Conservation (phyloP, 2,329 filamentous ascomycete genomes). For the Fusarium devonianum region DNA sequence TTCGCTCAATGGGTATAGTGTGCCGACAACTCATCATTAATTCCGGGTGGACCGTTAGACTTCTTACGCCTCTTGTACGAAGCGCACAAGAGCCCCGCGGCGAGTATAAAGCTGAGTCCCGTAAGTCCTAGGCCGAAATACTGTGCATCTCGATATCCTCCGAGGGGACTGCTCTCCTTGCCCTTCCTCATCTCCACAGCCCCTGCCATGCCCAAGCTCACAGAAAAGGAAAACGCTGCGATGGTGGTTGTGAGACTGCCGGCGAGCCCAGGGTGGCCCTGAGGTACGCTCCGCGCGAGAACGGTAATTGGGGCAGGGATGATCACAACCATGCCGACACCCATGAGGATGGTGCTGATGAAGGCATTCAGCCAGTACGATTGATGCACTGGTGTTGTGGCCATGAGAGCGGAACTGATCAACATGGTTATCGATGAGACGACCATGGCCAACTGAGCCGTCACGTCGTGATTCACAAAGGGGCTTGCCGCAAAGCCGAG, state of each 20-base stretch:
- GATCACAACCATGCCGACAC: conserved; percentile 35
- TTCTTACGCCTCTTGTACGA: conserved; percentile 25
- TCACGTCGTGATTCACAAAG: conserved; percentile 26
- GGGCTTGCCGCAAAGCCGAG: conserved; percentile 28
- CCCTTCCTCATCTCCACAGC: conserved; percentile 31
- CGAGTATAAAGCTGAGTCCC: conserved; percentile 32
- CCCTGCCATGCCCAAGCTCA: conserved; percentile 39
- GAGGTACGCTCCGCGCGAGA: conserved; percentile 30
- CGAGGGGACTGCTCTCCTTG: conserved; percentile 15
- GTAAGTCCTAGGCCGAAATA: conserved; percentile 37
- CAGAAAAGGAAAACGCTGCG: conserved; percentile 32
- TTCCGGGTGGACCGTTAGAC: no score
- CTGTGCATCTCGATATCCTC: conserved; percentile 36
- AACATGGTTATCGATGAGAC: conserved; percentile 29
- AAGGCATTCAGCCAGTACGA: conserved; percentile 39
- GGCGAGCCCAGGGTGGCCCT: conserved; percentile 36
- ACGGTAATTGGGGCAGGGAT: conserved; percentile 31
- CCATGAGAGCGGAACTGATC: conserved; percentile 35
- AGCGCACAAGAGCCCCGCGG: conserved; percentile 27
- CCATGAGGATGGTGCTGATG: conserved; percentile 39
- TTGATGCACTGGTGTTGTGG: conserved; percentile 33
- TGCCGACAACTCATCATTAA: not conserved
- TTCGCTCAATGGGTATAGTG: conserved; percentile 22
- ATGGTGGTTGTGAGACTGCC: conserved; percentile 27
- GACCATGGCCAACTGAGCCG: conserved; percentile 29